Conservation (phyloP, 441 rosid species). For the Brassica balearica region DNA sequence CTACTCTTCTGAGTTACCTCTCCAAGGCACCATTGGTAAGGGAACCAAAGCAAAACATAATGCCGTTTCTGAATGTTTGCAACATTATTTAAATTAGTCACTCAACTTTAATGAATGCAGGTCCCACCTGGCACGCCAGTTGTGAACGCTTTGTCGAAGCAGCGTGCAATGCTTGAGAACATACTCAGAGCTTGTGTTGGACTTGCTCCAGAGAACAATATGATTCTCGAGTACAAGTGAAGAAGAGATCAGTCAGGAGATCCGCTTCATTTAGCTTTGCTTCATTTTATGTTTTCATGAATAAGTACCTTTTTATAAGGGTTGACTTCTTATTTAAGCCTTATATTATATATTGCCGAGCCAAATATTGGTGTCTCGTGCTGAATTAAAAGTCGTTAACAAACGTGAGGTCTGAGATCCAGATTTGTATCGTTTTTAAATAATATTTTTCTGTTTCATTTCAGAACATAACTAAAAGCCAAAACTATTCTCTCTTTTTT, state of each 20-base stretch:
- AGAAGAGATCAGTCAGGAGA: not conserved
- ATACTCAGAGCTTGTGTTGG: conserved; percentile 91
- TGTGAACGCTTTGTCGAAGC: conserved; percentile 93
- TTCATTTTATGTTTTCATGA: not conserved
- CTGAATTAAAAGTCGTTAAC: not conserved
- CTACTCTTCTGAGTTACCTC: conserved; percentile 91
- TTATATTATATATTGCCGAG: not conserved
- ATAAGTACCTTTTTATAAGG: conserved; percentile 3
- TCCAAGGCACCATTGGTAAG: conserved; percentile 95
- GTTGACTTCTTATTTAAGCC: not conserved
- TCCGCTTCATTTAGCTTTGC: conserved; percentile 8
- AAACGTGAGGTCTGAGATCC: too few relatives aligned
- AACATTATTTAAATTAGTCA: not conserved
- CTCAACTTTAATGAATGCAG: conserved; percentile 43
- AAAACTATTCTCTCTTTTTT: too few relatives aligned
- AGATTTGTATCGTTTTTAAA: too few relatives aligned
- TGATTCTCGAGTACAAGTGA: conserved; percentile 97
- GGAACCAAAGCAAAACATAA: conserved; percentile 8
- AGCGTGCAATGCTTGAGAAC: conserved; percentile 96
- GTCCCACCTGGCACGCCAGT: conserved; percentile 96
- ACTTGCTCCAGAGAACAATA: conserved; percentile 92
- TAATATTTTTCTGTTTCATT: not conserved
- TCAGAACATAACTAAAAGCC: not conserved
- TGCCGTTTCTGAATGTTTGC: conserved; percentile 13
- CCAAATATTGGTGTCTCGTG: not conserved